Base-by-base conservation (phyloP, 2,329 filamentous ascomycete genomes). In the Dactylellina cionopaga region DNA sequence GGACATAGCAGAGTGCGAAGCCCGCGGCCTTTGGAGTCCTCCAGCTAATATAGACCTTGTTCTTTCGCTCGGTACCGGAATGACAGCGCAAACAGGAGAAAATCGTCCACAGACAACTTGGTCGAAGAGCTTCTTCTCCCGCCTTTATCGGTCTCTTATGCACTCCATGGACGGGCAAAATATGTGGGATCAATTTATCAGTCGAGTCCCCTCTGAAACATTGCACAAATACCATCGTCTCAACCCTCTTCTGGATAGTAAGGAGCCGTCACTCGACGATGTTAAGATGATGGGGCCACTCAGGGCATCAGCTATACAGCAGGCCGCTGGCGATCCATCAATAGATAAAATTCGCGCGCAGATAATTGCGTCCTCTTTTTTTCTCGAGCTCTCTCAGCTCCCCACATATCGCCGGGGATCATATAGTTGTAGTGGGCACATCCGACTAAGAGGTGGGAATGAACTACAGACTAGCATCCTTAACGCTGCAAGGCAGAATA, bases 131-230 rank as follows among this genome's bases (percentile, higher is more conserved):
- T 47, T 60, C 15, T 60, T 60, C 39, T 39, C 29, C 1, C 17
- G 43, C 9, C 15, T 60, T 2, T 60, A 60, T 25, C 11, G 22
- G 7, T 51, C 43, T n/a, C 39, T 60, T 2, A 60, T 60, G 56
- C 11, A 49, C 19, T 49, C 43, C 10, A 17, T 60, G 27, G 56
- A 60, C 27, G 29, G 56, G 10, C 15, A 60, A 29, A 60, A 60
- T 9, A 60, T 60, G 7, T 60, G 31, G 43, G 29, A 60, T 22
- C 31, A 39, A n/a, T 60, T 60, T 13, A 49, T 60, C 17, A 60
- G 43, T 19, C n/a, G 43, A 27, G 56, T 60, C 9, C 56, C 29
- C 49, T 39, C 15, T 1, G 29, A 51, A 10, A 25, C 22, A 25
- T 27, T 10, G 6, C 25, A 60, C n/a, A 60, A 47, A 24, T 60